These are phyloP conservation scores for Kuraishia piskuri DNA, from an alignment of 805 yeast species.

Conservation along the genomic window DNA sequence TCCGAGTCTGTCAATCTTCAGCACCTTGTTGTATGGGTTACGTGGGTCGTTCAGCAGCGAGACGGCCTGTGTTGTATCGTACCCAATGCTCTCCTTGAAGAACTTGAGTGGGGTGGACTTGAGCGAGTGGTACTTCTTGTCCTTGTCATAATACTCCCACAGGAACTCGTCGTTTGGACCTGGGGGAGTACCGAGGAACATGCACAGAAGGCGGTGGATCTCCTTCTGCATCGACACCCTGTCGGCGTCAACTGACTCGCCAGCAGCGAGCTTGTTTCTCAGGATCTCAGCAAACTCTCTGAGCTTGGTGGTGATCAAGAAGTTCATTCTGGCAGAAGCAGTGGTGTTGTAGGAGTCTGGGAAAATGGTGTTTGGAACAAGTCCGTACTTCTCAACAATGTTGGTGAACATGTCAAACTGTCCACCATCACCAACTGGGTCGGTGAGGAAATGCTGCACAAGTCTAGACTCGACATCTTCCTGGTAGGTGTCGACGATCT, in stretches of 20 bases:
- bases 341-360: constrained; percentile 61
- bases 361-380: constrained; percentile 65
- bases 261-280: constrained; percentile 35
- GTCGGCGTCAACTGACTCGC: constrained; percentile 27
- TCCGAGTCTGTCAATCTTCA: constrained; percentile 67
- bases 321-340: constrained; percentile 43
- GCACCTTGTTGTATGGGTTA: constrained; percentile 53
- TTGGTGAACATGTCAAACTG: constrained; percentile 81
- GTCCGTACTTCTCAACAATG: constrained; percentile 70
- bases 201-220: constrained; percentile 54
- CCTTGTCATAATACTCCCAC: constrained; percentile 75
- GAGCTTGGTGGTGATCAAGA: constrained; percentile 56
- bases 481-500: constrained; percentile 58
- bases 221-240: constrained; percentile 41
- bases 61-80: constrained; percentile 42
- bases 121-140: constrained; percentile 37
- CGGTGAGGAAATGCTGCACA: constrained; percentile 53
- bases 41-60: constrained; percentile 81
- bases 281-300: constrained; percentile 71
- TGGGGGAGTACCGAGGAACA: constrained; percentile 76
- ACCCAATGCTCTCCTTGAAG: constrained; percentile 43
- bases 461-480: constrained; percentile 64
- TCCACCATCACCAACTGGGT: constrained; percentile 79
- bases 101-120: constrained; percentile 60
- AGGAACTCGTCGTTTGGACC: constrained; percentile 54